Conservation (phyloP, 306 rosid genomes). For the Vachellia collinsii region DNA sequence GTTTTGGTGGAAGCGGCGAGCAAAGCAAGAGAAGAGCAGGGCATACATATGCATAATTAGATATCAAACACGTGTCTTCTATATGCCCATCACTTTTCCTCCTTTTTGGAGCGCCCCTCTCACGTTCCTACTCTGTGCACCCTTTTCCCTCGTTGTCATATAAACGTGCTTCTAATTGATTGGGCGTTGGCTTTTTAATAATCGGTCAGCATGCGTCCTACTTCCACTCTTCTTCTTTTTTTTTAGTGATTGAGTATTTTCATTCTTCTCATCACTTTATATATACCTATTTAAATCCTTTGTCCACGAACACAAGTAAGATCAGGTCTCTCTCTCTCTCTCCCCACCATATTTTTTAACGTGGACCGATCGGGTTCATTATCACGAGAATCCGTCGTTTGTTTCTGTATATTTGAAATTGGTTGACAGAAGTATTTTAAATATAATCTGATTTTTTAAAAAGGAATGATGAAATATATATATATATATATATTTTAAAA, state of each 20-base stretch:
- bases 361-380: background rate
- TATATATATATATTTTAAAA: too few relatives aligned
- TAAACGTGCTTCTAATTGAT: background rate
- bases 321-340: background rate
- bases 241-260: background rate
- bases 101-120: background rate
- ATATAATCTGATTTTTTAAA: background rate
- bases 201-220: background rate
- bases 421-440: background rate
- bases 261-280: background rate
- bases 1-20: background rate
- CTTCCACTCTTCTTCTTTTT: background rate
- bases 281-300: background rate
- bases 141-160: too few relatives aligned
- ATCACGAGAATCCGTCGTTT: background rate
- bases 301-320: background rate
- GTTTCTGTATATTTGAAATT: background rate
- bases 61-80: background rate
- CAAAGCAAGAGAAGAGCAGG: background rate
- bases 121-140: background rate
- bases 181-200: background rate
- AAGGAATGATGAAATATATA: background rate
- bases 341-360: background rate
- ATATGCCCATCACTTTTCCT: background rate
- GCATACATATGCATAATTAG: background rate